These are phyloP conservation scores for Chaetomiaceae sp. DNA, from an alignment of 2,329 filamentous ascomycete genomes.

Conservation along the genomic window DNA sequence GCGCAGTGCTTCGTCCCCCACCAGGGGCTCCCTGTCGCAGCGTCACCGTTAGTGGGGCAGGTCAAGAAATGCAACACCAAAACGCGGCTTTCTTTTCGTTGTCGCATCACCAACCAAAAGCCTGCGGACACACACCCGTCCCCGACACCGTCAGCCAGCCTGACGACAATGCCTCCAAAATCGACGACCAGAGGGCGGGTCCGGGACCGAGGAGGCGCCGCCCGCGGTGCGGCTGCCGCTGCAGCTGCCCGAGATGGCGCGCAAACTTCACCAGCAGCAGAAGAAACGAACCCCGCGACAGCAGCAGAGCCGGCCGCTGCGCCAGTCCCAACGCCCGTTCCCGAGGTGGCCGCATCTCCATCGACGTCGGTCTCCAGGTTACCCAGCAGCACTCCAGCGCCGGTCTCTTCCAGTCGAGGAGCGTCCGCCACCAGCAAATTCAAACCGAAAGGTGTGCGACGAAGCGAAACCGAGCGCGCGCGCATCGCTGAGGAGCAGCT, in stretches of 20 bases:
- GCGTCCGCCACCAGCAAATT: conserved; percentile 23
- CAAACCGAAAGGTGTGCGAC: conserved; percentile 30
- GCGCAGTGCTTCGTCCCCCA: too few relatives aligned
- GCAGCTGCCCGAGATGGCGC: conserved; percentile 8
- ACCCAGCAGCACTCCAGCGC: conserved; percentile 7
- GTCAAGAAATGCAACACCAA: conserved; percentile 13
- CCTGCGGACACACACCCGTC: neutral
- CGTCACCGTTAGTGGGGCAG: conserved; percentile 7
- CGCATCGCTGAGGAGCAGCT: conserved; percentile 32
- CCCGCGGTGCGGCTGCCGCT: conserved; percentile 15
- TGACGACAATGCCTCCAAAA: conserved; percentile 17
- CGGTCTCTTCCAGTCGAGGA: conserved; percentile 10
- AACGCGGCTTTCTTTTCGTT: conserved; percentile 3
- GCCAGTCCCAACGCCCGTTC: conserved; percentile 7
- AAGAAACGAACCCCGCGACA: conserved; percentile 1
- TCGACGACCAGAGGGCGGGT: conserved; percentile 16
- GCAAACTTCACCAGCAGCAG: neutral
- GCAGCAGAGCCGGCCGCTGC: neutral
- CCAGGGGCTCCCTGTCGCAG: conserved; percentile 3
- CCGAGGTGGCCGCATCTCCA: conserved; percentile 2
- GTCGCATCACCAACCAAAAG: neutral
- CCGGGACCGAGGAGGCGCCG: conserved; percentile 19
- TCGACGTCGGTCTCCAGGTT: conserved; percentile 3
- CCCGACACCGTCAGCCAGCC: neutral
- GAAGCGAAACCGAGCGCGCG: conserved; percentile 31